Percentiles rank a stretch among this genome's conserved stretches.
phyloP scores from a whole-genome alignment of 345 rosid species.

The Gossypium australe region DNA sequence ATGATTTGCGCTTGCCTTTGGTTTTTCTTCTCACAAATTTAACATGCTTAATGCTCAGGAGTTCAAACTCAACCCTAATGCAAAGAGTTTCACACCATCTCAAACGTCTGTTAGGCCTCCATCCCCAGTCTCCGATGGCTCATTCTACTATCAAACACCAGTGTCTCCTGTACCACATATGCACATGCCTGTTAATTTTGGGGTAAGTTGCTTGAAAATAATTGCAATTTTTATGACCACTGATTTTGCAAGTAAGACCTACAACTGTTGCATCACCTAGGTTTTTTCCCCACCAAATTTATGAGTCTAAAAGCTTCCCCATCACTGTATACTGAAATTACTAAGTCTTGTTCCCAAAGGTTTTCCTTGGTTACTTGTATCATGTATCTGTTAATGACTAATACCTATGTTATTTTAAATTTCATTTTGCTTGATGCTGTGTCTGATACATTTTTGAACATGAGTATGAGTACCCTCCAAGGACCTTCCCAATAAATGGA shows the following conservation, averaged over 20 bases:
- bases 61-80: constrained; percentile 90
- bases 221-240: not conserved
- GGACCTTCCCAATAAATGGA: not conserved
- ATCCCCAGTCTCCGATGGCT: constrained; percentile 54
- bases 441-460: too few species aligned
- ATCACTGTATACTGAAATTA: not conserved
- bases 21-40: not conserved
- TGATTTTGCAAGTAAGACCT: not conserved
- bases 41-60: constrained; percentile 44
- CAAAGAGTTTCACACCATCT: constrained; percentile 71
- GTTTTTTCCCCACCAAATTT: not conserved
- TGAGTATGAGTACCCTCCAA: not conserved
- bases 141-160: constrained; percentile 56
- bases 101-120: constrained; percentile 51
- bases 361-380: not conserved
- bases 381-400: not conserved
- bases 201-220: constrained; percentile 41
- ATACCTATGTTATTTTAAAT: not conserved
- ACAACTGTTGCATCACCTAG: not conserved
- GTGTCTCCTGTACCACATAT: constrained; percentile 48
- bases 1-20: not conserved
- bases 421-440: too few species aligned
- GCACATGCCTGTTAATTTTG: constrained; percentile 66
- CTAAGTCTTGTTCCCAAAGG: not conserved
- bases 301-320: not conserved